Percentiles rank a stretch among this genome's conserved stretches.
Conservation (phyloP, 2,329 filamentous ascomycete species). For the Penicillium aurantiogriseum region DNA sequence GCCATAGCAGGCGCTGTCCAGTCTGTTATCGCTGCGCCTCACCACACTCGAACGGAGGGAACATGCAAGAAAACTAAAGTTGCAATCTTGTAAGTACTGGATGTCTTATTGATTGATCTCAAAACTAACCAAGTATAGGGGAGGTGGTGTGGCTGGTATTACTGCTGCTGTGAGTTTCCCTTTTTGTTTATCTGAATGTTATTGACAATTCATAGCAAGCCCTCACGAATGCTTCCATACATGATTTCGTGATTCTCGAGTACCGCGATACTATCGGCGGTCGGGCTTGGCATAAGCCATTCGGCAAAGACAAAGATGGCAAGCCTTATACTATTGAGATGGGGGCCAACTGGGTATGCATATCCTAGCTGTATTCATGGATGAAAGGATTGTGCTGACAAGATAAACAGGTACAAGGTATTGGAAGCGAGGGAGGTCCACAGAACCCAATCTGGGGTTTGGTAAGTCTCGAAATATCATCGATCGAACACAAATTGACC, state of each 20-base stretch:
- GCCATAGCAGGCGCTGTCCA: conserved; percentile 13
- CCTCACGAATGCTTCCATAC: conserved; percentile 21
- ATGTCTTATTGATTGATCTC: background rate
- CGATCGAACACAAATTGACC: background rate
- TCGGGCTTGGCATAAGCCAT: conserved; percentile 17
- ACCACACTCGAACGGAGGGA: conserved; percentile 12
- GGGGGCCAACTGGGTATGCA: conserved; percentile 20
- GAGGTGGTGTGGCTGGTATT: conserved; percentile 23
- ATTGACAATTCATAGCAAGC: conserved; percentile 16
- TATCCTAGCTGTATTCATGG: background rate
- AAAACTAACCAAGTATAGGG: conserved; percentile 12
- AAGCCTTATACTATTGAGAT: conserved; percentile 20
- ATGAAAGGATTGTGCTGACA: background rate
- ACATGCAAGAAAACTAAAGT: conserved; percentile 24
- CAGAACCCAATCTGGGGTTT: conserved; percentile 21
- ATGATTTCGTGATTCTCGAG: conserved; percentile 23
- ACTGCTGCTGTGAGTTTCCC: conserved; percentile 18
- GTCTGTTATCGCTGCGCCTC: conserved; percentile 15
- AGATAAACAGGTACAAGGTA: conserved; percentile 17
- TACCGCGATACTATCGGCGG: conserved; percentile 21
- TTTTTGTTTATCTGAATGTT: background rate
- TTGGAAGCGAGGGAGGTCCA: conserved; percentile 17
- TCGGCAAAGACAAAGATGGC: conserved; percentile 18
- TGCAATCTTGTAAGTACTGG: conserved; percentile 18
- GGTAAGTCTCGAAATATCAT: conserved; percentile 3